Evolutionary conservation across 805 yeast species (phyloP).

Genomic region (Myxozyma neotropica): DNA sequence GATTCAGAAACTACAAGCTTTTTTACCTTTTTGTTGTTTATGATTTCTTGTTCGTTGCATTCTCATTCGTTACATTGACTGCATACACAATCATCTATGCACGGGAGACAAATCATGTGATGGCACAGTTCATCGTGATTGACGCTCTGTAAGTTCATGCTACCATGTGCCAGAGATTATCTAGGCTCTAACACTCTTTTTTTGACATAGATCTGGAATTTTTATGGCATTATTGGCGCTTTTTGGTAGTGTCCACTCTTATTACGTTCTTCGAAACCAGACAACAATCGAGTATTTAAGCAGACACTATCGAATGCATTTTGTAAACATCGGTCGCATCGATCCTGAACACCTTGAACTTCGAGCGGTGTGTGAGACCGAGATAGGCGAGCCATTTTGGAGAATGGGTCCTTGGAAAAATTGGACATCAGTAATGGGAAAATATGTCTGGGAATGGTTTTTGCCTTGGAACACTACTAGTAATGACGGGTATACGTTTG

Average conservation of each 20-base stretch:
- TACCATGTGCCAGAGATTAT: neutral
- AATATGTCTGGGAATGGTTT: conserved; percentile 34
- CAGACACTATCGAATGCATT: conserved; percentile 18
- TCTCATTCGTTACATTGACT: conserved; percentile 23
- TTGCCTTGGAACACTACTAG: conserved; percentile 29
- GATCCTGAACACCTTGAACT: neutral
- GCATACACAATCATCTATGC: conserved; percentile 16
- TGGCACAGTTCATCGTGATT: conserved; percentile 31
- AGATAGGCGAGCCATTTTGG: conserved; percentile 33
- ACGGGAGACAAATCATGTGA: conserved; percentile 10
- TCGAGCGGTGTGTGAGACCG: conserved; percentile 19
- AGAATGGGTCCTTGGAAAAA: conserved; percentile 23
- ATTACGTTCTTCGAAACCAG: conserved; percentile 18
- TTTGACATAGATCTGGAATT: conserved; percentile 10
- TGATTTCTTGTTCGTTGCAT: conserved; percentile 11
- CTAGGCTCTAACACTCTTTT: neutral
- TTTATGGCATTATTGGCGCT: conserved; percentile 9
- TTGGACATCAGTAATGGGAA: conserved; percentile 34
- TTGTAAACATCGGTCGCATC: conserved; percentile 4
- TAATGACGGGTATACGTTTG: conserved; percentile 24
- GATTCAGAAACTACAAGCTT: conserved; percentile 61
- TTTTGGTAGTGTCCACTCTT: conserved; percentile 21
- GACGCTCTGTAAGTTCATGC: conserved; percentile 13
- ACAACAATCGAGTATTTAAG: conserved; percentile 27
- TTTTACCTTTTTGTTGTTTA: conserved; percentile 53